Evolutionary conservation across 306 rosid genomes (phyloP).

Genomic region (Purshia tridentata): DNA sequence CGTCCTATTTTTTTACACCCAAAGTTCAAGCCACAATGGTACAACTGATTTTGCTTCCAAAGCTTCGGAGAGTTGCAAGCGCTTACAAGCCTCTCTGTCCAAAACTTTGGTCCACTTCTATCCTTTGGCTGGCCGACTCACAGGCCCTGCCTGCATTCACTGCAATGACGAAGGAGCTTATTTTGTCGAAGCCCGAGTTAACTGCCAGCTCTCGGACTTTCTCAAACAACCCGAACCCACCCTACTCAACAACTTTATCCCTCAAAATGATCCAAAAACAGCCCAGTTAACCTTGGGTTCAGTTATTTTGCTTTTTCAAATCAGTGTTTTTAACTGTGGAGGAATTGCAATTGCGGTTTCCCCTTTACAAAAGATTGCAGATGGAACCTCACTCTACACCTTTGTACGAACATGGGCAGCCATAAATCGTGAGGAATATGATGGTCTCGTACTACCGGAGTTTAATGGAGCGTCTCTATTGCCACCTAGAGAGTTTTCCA

Average conservation of each 20-base stretch:
- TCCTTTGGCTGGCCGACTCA: not conserved
- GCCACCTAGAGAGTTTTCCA: conserved; percentile 1
- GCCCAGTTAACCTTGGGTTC: not conserved
- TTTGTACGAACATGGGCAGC: conserved; percentile 3
- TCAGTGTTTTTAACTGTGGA: not conserved
- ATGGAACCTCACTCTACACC: not conserved
- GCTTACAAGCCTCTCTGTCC: conserved; percentile 9
- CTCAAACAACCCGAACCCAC: not conserved
- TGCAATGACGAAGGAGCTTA: conserved; percentile 14
- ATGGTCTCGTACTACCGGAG: not conserved
- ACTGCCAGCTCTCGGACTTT: not conserved
- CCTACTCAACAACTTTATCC: not conserved
- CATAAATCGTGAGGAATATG: not conserved
- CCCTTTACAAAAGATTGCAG: not conserved
- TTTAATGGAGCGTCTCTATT: conserved; percentile 15
- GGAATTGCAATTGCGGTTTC: not conserved
- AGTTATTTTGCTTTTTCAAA: not conserved
- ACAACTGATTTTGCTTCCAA: not conserved
- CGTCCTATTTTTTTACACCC: not conserved
- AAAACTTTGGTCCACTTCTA: not conserved
- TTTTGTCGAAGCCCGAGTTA: not conserved
- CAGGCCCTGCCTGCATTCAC: not conserved
- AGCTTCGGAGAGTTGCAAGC: not conserved
- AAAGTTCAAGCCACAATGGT: not conserved
- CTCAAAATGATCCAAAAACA: not conserved